A percentile compares a stretch with the other conserved stretches of the same genome.
Evolutionary conservation across 176 grass and related monocot genomes (phyloP).

Genomic region (Zoysia pacifica): DNA sequence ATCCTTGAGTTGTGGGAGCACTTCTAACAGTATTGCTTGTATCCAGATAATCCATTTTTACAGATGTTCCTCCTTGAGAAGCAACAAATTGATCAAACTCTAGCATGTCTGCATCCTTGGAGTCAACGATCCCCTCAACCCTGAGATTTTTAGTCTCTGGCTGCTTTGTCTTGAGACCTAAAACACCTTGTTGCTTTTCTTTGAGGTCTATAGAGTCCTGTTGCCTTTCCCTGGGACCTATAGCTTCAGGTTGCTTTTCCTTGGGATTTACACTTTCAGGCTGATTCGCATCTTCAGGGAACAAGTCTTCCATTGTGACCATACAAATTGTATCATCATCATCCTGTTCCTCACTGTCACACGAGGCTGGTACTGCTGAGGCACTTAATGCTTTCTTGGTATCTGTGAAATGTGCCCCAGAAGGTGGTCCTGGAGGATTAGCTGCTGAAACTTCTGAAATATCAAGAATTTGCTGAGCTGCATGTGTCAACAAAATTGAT

Average conservation of each 20-base stretch:
- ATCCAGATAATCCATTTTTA: constrained; percentile 37
- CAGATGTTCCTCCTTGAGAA: constrained; percentile 41
- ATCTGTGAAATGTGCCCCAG: constrained; percentile 18
- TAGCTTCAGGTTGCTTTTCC: not conserved
- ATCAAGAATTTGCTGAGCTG: constrained; percentile 29
- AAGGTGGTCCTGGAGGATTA: constrained; percentile 28
- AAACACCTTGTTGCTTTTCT: not conserved
- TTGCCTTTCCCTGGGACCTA: not conserved
- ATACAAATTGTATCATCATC: constrained; percentile 28
- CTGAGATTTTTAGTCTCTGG: not conserved
- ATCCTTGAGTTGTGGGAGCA: constrained; percentile 32
- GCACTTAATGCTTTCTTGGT: constrained; percentile 27
- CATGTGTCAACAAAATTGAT: constrained; percentile 21
- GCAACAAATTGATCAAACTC: constrained; percentile 64
- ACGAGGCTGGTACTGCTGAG: constrained; percentile 22
- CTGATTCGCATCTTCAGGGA: constrained; percentile 56
- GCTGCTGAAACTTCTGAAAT: constrained; percentile 9
- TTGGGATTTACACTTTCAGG: constrained; percentile 19
- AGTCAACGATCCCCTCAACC: constrained; percentile 7
- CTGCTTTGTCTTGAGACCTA: constrained; percentile 12
- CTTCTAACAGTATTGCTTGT: constrained; percentile 23
- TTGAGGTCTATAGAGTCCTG: constrained; percentile 8
- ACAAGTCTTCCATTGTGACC: constrained; percentile 57
- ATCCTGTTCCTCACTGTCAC: constrained; percentile 39
- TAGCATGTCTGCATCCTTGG: constrained; percentile 60